These are phyloP conservation scores for Cryomyces minteri DNA, from an alignment of 495 filamentous ascomycete species.

Conservation along the genomic window DNA sequence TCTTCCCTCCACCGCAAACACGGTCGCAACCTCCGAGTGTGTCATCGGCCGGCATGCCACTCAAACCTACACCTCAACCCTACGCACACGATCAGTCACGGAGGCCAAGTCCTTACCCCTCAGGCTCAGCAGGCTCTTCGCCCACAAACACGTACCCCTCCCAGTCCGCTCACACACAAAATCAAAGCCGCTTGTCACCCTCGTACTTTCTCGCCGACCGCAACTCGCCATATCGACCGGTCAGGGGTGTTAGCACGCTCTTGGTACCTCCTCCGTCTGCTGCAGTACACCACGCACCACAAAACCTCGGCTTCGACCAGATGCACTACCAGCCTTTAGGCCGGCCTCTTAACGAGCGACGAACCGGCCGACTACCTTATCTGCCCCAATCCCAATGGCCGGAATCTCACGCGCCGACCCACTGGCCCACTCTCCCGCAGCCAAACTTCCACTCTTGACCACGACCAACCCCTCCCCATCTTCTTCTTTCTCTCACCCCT, in stretches of 20 bases:
- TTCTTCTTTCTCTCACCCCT: too few relatives aligned
- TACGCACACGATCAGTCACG: constrained; percentile 16
- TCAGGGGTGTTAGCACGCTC: constrained; percentile 74
- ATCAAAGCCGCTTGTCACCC: constrained; percentile 39
- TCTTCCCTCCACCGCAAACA: constrained; percentile 30
- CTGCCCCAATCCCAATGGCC: constrained; percentile 20
- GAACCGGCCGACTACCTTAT: constrained; percentile 72
- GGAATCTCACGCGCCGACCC: constrained; percentile 12
- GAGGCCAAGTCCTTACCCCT: constrained; percentile 18
- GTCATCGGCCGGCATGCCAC: constrained; percentile 24
- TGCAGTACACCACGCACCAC: constrained; percentile 54
- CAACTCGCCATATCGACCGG: constrained; percentile 79
- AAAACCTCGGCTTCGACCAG: constrained; percentile 45
- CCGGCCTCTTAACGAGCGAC: constrained; percentile 51
- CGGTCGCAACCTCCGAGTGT: constrained; percentile 28
- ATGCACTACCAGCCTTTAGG: constrained; percentile 95
- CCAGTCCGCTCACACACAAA: constrained; percentile 9
- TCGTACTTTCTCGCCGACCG: constrained; percentile 43
- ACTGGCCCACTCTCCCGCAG: constrained; percentile 21
- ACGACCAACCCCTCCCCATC: too few relatives aligned
- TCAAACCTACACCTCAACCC: constrained; percentile 33
- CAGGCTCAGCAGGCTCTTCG: constrained; percentile 17
- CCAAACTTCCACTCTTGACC: background rate
- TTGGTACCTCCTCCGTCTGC: constrained; percentile 73
- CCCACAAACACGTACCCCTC: constrained; percentile 10